phyloP scores from a whole-genome alignment of 352 stramenopile species.

The Phytophthora kernoviae region DNA sequence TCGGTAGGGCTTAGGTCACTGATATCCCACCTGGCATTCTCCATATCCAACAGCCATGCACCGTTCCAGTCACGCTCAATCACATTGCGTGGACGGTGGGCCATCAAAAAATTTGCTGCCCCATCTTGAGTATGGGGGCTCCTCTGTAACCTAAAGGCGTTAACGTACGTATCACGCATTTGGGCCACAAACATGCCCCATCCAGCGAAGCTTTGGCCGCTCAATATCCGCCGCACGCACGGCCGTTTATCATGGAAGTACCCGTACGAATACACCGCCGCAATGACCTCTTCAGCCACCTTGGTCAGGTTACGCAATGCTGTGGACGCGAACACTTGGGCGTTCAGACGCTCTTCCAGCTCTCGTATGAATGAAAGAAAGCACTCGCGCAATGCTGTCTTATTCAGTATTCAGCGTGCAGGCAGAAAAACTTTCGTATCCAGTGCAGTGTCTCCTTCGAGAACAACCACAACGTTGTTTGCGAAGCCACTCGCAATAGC shows the following conservation, averaged over 20 bases:
- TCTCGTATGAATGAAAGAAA: conserved; percentile 53
- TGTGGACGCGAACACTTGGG: conserved; percentile 49
- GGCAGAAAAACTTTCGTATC: conserved; percentile 49
- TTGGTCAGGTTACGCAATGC: conserved; percentile 44
- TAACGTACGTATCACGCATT: conserved; percentile 69
- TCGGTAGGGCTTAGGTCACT: conserved; percentile 3
- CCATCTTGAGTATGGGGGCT: too few species aligned
- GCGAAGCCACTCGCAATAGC: conserved; percentile 45
- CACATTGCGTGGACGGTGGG: conserved; percentile 19
- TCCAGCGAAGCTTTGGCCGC: conserved; percentile 53
- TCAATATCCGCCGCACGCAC: conserved; percentile 53
- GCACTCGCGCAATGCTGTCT: conserved; percentile 43
- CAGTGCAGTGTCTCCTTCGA: conserved; percentile 48
- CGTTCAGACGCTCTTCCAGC: conserved; percentile 50
- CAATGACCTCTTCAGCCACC: conserved; percentile 66
- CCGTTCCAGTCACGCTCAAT: conserved; percentile 53
- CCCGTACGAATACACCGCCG: conserved; percentile 60
- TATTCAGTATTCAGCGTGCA: conserved; percentile 43
- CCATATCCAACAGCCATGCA: conserved; percentile 55
- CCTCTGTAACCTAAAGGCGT: conserved; percentile 8
- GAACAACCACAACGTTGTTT: conserved; percentile 57
- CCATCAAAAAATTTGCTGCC: too few species aligned
- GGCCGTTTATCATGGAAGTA: conserved; percentile 49
- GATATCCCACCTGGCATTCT: conserved; percentile 54
- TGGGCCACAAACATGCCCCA: conserved; percentile 68